phyloP scores from a whole-genome alignment of 78 protist genomes.

The Dictyostelium citrinum region DNA sequence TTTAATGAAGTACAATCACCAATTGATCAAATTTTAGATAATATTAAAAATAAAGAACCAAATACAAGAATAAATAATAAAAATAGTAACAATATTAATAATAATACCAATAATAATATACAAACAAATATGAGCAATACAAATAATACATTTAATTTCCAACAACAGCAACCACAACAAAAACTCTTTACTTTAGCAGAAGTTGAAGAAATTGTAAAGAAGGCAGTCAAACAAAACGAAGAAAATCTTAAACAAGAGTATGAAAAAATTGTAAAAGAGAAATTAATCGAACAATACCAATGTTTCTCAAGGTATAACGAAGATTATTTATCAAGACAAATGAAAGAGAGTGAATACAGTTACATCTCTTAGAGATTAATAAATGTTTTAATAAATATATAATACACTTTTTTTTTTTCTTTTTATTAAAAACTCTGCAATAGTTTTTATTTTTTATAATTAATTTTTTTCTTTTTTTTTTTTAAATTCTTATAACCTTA shows the following conservation, averaged over 20 bases:
- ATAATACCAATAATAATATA: background rate
- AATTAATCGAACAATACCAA: slow-evolving; percentile 74
- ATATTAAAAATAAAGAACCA: slow-evolving; percentile 10
- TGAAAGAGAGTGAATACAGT: slow-evolving; percentile 65
- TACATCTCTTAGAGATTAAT: slow-evolving; percentile 62
- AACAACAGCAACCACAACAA: slow-evolving; percentile 16
- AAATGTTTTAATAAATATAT: background rate
- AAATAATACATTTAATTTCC: background rate
- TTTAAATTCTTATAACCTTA: too few relatives aligned
- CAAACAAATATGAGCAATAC: background rate
- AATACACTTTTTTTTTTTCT: background rate
- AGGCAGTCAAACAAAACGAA: slow-evolving; percentile 69
- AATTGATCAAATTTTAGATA: slow-evolving; percentile 35
- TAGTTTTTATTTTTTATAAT: too few relatives aligned
- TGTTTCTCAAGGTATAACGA: slow-evolving; percentile 75
- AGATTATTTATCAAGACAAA: slow-evolving; percentile 69
- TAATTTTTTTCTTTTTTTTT: too few relatives aligned
- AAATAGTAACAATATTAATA: too few relatives aligned
- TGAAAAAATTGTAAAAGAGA: slow-evolving; percentile 70
- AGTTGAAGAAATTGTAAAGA: slow-evolving; percentile 62
- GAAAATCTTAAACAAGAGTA: slow-evolving; percentile 51
- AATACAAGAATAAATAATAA: background rate
- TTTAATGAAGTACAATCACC: slow-evolving; percentile 27
- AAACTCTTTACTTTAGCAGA: slow-evolving; percentile 65
- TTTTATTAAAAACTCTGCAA: background rate